Evolutionary conservation across 257 asterid species (phyloP).

Genomic region (Lycium barbarum): DNA sequence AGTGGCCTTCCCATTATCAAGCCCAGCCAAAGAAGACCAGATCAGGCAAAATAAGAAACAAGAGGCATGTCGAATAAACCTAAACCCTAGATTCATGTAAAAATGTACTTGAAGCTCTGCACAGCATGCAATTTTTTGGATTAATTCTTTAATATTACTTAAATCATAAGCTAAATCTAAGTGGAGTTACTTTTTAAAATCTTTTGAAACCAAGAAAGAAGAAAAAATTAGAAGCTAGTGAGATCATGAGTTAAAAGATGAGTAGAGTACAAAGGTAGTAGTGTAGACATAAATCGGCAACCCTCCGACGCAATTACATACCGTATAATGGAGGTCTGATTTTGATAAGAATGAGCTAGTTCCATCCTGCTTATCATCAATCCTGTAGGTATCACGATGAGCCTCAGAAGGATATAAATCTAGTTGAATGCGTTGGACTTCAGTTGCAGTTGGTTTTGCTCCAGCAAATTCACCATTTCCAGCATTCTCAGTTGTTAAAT

Average conservation of each 20-base stretch:
- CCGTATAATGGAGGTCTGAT: constrained; percentile 16
- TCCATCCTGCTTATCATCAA: constrained; percentile 15
- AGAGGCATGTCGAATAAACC: constrained; percentile 17
- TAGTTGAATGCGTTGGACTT: constrained; percentile 8
- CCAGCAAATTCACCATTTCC: constrained; percentile 30
- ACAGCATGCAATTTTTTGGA: constrained; percentile 17
- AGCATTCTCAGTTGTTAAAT: constrained; percentile 33
- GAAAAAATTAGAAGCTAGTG: not conserved
- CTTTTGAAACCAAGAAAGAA: not conserved
- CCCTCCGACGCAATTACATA: constrained; percentile 4
- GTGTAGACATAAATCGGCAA: not conserved
- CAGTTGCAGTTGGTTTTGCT: constrained; percentile 21
- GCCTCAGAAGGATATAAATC: constrained; percentile 26
- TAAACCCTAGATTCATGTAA: not conserved
- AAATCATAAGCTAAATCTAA: not conserved
- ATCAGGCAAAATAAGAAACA: constrained; percentile 25
- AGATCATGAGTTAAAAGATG: not conserved
- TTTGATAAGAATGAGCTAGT: constrained; percentile 8
- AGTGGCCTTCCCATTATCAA: constrained; percentile 30
- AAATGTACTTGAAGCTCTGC: not conserved
- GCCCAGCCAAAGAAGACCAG: constrained; percentile 24
- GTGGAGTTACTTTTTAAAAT: not conserved
- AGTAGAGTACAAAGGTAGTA: not conserved
- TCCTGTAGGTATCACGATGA: constrained; percentile 2
- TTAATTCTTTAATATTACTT: not conserved